Evolutionary conservation across 2,329 filamentous ascomycete genomes (phyloP), one percentile per base, ranked within the genome.

Genomic region (Sporothrix euskadiensis): DNA sequence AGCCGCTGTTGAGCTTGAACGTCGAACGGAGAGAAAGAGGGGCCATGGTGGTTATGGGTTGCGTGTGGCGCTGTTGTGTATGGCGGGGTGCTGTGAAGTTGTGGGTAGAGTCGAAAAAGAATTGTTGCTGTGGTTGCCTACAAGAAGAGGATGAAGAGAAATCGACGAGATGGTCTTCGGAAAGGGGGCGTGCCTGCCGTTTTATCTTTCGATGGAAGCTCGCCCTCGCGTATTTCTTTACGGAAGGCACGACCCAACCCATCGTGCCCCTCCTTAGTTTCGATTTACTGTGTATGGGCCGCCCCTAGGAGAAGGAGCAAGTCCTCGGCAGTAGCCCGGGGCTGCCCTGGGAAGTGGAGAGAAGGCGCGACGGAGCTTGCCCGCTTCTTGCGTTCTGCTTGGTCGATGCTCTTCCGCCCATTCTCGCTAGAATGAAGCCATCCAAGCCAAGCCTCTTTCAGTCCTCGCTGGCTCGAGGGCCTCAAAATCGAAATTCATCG

Each of bases 1-100:
- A 82, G 76, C 87, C 87, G 78, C 85, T 88, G 77, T 84, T 85
- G 73, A 89, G 83, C 82, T 87, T 88, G 77, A 84, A 76, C 19
- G 82, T 84, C 7, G 85, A 87, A 63, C 83, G 79, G 73, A 88
- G 79, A 12, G 76, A 83, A 73, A 87, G 81, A 44, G 83, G 78
- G 3, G 85, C 79, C 86, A 88, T 88, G 68, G 76, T 84, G 69
- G 26, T 7, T 22, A 26, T 32, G 41, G 19, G 22, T 68, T 19
- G 14, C 19, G 41, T 41, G 4, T 52, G 30, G 39, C 35, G 30
- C n/a, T 41, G 9, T 26, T 3, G 39, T 35, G n/a, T 54, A 44
- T 16, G n/a, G 26, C 4, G 30, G 26, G 32, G 3, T 32, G 19
- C 1, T 54, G 49, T 54, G 5, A 12, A 8, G 12, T 16, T 56